These are phyloP conservation scores for Solanum microdontum DNA, from an alignment of 257 asterid genomes.

Conservation along the genomic window DNA sequence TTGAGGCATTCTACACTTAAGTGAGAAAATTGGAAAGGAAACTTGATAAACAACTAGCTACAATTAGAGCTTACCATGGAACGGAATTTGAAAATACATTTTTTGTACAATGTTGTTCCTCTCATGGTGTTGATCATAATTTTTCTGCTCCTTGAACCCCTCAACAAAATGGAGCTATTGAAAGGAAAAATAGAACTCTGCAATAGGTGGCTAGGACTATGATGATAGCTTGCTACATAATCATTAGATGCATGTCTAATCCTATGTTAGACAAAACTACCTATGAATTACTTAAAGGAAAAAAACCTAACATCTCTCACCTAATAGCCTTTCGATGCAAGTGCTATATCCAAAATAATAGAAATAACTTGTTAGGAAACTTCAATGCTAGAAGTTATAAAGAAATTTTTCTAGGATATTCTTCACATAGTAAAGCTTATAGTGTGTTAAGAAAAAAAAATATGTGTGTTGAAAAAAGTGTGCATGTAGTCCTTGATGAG, in stretches of 20 bases:
- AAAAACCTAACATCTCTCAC: too few species aligned
- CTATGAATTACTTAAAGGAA: not conserved
- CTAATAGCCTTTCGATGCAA: too few species aligned
- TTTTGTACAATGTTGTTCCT: not conserved
- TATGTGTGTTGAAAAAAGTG: too few species aligned
- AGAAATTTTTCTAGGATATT: too few species aligned
- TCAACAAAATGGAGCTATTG: too few species aligned
- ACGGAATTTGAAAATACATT: too few species aligned
- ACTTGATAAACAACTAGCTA: not conserved
- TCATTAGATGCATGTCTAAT: not conserved
- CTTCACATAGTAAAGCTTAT: too few species aligned
- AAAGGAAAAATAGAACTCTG: too few species aligned
- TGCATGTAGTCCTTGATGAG: too few species aligned
- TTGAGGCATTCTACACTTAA: not conserved
- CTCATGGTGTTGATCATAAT: not conserved
- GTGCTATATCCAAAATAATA: not conserved
- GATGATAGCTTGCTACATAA: not conserved
- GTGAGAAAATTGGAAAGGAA: not conserved
- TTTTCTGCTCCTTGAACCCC: too few species aligned
- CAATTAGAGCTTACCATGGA: not conserved
- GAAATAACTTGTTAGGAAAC: not conserved
- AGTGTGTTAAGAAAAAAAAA: too few species aligned
- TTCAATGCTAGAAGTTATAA: not conserved
- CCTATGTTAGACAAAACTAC: not conserved
- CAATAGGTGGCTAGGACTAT: too few species aligned